Evolutionary conservation across 148 eudicot species (phyloP).

Genomic region (Rhododendron henanense): DNA sequence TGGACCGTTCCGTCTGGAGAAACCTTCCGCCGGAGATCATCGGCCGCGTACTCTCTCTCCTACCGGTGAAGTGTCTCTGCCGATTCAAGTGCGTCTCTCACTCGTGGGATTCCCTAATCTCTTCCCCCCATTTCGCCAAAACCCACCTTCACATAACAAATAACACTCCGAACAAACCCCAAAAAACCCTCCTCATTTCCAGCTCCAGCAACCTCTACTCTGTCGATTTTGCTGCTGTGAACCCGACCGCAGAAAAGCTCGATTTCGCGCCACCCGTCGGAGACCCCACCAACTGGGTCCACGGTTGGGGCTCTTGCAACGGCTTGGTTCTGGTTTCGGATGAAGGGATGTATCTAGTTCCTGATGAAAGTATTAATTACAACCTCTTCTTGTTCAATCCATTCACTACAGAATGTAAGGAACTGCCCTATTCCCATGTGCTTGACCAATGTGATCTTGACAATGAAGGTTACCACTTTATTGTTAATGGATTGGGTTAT

Average conservation of each 20-base stretch:
- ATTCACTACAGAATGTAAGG: not conserved
- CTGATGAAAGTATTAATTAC: not conserved
- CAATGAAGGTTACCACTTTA: not conserved
- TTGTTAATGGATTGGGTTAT: not conserved
- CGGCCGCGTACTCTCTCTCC: not conserved
- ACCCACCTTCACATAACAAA: not conserved
- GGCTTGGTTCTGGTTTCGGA: not conserved
- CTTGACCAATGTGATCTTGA: not conserved
- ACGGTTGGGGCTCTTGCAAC: not conserved
- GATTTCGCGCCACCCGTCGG: not conserved
- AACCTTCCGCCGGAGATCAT: not conserved
- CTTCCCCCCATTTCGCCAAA: not conserved
- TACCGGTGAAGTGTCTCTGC: not conserved
- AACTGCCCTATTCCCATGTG: not conserved
- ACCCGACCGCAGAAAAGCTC: not conserved
- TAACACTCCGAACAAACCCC: not conserved
- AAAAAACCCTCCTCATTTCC: not conserved
- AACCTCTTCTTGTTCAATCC: not conserved
- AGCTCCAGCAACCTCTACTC: not conserved
- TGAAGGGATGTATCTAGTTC: too few relatives aligned
- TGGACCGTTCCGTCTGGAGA: not conserved
- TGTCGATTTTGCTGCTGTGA: not conserved
- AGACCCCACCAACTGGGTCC: not conserved
- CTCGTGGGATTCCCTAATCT: not conserved
- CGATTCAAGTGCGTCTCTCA: not conserved